A percentile compares a stretch with the other conserved stretches of the same genome.
These are phyloP conservation scores for Microdochium trichocladiopsis DNA, from an alignment of 2,329 filamentous ascomycete genomes.

Conservation along the genomic window DNA sequence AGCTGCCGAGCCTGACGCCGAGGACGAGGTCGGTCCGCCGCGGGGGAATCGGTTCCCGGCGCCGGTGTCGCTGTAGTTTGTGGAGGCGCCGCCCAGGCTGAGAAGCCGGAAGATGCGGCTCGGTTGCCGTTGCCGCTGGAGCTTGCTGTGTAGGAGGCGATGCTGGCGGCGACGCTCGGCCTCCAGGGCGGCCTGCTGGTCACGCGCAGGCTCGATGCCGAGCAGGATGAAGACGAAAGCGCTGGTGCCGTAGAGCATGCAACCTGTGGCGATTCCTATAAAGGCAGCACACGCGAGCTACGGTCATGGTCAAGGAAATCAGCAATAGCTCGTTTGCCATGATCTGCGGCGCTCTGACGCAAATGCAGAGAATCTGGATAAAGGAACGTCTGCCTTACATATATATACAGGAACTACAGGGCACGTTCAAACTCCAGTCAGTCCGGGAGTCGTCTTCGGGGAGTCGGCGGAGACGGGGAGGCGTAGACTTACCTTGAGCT, in stretches of 20 bases:
- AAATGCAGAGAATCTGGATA: no score
- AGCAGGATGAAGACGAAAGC: conserved; percentile 18
- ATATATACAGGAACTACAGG: conserved; percentile 21
- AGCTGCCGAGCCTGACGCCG: not conserved
- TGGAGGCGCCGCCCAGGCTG: not conserved
- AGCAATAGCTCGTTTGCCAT: no score
- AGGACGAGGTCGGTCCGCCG: not conserved
- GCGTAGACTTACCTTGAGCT: conserved; percentile 16
- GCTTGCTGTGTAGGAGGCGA: not conserved
- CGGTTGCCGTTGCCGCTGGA: not conserved
- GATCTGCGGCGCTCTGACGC: no score
- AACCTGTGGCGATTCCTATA: conserved; percentile 18
- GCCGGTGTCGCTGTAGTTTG: not conserved
- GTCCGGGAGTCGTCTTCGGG: no score
- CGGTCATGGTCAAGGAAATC: conserved; percentile 1
- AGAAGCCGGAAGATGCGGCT: not conserved
- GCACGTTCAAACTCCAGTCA: not conserved
- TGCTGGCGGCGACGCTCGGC: not conserved
- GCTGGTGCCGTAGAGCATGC: conserved; percentile 16
- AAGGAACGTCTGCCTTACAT: conserved; percentile 13
- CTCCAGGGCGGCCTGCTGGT: conserved; percentile 2
- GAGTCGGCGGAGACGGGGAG: conserved; percentile 3
- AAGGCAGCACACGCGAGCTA: conserved; percentile 20
- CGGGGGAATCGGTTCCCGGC: not conserved
- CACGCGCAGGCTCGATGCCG: conserved; percentile 12